These are phyloP conservation scores for Puccinia brachypodii DNA, from an alignment of 1,284 basidiomycete species.

Conservation along the genomic window DNA sequence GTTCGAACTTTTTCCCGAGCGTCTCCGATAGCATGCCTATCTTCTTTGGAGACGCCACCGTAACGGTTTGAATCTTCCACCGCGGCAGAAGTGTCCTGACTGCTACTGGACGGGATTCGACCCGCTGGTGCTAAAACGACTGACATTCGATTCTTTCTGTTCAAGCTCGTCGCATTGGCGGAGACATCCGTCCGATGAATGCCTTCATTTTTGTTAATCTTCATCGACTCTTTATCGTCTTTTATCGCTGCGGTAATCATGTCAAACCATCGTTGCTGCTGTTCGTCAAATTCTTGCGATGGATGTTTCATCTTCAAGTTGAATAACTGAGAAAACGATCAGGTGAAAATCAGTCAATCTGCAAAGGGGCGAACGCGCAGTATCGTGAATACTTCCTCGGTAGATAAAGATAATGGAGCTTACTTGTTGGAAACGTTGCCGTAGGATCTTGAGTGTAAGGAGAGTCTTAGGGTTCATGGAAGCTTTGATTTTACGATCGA, in stretches of 20 bases:
- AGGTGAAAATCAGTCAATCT: background rate
- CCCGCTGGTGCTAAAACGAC: slow-evolving; percentile 22
- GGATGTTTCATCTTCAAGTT: slow-evolving; percentile 49
- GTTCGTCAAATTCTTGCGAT: slow-evolving; percentile 26
- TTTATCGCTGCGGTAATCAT: slow-evolving; percentile 34
- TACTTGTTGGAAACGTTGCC: slow-evolving; percentile 45
- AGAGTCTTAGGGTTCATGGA: slow-evolving; percentile 45
- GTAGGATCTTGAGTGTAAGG: slow-evolving; percentile 38
- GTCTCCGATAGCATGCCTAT: background rate
- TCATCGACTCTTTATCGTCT: slow-evolving; percentile 40
- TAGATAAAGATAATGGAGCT: background rate
- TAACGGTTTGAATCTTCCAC: background rate
- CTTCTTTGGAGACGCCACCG: slow-evolving; percentile 6
- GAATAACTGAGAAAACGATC: slow-evolving; percentile 11
- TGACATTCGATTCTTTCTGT: slow-evolving; percentile 14
- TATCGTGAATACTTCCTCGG: background rate
- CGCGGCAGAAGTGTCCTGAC: background rate
- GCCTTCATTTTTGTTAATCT: background rate
- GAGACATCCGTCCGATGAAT: background rate
- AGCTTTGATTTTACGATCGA: slow-evolving; percentile 50
- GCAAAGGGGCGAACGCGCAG: background rate
- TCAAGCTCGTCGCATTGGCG: background rate
- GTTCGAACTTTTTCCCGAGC: background rate
- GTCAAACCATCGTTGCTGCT: slow-evolving; percentile 47
- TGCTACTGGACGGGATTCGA: background rate